Base-by-base conservation (phyloP, 768 basidiomycete genomes). In the Rhodosporidiobolus odoratus region DNA sequence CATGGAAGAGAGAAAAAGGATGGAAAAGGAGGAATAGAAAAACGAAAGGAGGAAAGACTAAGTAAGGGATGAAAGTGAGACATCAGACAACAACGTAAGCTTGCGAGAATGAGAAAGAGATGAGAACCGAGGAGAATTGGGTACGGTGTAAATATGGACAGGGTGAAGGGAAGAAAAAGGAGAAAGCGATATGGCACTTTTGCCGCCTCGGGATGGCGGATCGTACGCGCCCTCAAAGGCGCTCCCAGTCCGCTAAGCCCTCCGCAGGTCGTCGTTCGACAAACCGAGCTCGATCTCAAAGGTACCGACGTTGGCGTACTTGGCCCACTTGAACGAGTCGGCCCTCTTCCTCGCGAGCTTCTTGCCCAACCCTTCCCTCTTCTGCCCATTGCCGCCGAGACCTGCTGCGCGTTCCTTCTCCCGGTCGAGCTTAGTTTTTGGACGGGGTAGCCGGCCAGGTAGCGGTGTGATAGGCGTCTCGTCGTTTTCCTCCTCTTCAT, bases 301-400 rank as follows among this genome's bases (percentile, higher is more conserved):
- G 19, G 56, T n/a, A 8, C 65, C 68, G 1, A 32, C 23, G 21
- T 53, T 63, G 23, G 68, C 73, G 48, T 70, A 74, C 62, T 74
- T 74, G 52, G 68, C 65, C 73, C 73, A 74, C 68, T 74, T 74
- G 62, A 70, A 34, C 23, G 54, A 58, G 43, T 74, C 65, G 3
- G 73, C 73, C 4, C 73, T 19, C 50, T 69, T 69, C 21, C 69
- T 23, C 23, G 58, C 66, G 16, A 74, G 30, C 47, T 66, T 66
- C 43, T 58, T 58, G 15, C 65, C 65, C 50, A 73, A 37, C 34
- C 66, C 68, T 34, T 71, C 69, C 60, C 57, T 61, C 65, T 66
- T 71, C 17, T 23, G 17, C 27, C 48, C 38, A 35, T 48, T 30
- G n/a, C 41, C 17, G 37, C 50, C 41, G 32, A 69, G 47, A 2